Percentiles rank a stretch among this genome's conserved stretches.
Conservation (phyloP, 352 stramenopile genomes). For the Saprolegnia parasitica region DNA sequence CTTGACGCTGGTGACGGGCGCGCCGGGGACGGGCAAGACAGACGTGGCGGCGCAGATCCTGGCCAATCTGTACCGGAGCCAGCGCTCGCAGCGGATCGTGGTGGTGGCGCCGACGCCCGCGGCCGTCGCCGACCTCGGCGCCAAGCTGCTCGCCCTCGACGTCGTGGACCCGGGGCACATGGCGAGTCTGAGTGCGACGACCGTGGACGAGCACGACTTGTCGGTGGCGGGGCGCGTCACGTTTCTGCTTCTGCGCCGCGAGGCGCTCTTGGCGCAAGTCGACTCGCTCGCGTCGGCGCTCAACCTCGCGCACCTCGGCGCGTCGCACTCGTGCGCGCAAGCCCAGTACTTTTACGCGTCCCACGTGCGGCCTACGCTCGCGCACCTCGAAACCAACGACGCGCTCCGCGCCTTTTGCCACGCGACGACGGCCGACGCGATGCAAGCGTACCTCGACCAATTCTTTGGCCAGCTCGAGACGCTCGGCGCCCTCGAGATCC, state of each 20-base stretch:
- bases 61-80: conserved; percentile 88
- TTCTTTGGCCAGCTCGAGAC: conserved; percentile 92
- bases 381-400: neutral
- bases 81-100: conserved; percentile 85
- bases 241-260: conserved; percentile 55
- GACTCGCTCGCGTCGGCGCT: conserved; percentile 90
- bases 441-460: conserved; percentile 49
- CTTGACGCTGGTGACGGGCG: conserved; percentile 92
- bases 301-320: conserved; percentile 38
- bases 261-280: conserved; percentile 89
- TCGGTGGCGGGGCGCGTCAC: conserved; percentile 90
- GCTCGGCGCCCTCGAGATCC: conserved; percentile 92
- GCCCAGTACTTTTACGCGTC: conserved; percentile 89
- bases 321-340: conserved; percentile 95
- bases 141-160: conserved; percentile 86
- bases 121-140: conserved; percentile 94
- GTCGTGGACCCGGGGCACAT: conserved; percentile 79
- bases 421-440: conserved; percentile 33
- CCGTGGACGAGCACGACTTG: conserved; percentile 67
- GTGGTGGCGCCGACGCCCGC: conserved; percentile 94
- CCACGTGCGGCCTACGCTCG: neutral
- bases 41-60: conserved; percentile 94
- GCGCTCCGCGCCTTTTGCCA: conserved; percentile 31
- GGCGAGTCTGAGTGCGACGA: conserved; percentile 51
- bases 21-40: conserved; percentile 93